Evolutionary conservation across 257 asterid genomes (phyloP).

Genomic region (Solanum boliviense): DNA sequence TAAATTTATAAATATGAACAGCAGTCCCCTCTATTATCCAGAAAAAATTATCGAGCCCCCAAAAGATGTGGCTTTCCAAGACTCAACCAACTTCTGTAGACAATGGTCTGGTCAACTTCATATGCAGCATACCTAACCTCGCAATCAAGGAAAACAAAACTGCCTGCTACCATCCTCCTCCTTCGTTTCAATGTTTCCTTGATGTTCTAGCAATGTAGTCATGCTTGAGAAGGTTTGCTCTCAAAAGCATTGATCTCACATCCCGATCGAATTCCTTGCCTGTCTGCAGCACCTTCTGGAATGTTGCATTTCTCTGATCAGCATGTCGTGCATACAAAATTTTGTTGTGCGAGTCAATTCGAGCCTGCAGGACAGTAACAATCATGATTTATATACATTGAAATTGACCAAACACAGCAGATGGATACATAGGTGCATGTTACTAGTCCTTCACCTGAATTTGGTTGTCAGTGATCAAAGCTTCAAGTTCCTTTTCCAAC

Average conservation of each 20-base stretch:
- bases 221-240: slow-evolving; percentile 83
- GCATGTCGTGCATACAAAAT: slow-evolving; percentile 94
- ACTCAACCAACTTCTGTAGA: not conserved
- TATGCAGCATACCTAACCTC: not conserved
- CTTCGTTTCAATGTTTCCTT: slow-evolving; percentile 39
- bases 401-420: not conserved
- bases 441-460: slow-evolving; percentile 52
- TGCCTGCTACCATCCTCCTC: not conserved
- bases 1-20: not conserved
- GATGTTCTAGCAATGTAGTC: slow-evolving; percentile 39
- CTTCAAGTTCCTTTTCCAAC: slow-evolving; percentile 89
- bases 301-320: slow-evolving; percentile 88
- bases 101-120: not conserved
- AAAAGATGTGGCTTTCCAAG: not conserved
- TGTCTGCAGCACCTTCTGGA: slow-evolving; percentile 76
- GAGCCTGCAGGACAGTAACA: slow-evolving; percentile 50
- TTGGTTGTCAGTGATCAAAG: slow-evolving; percentile 75
- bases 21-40: not conserved
- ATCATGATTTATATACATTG: not conserved
- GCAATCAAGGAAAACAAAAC: not conserved
- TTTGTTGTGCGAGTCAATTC: slow-evolving; percentile 92
- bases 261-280: slow-evolving; percentile 76
- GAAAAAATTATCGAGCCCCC: not conserved
- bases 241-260: slow-evolving; percentile 73
- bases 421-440: not conserved